Percentiles rank a stretch among this genome's conserved stretches.
phyloP scores from a whole-genome alignment of 2,329 filamentous ascomycete species.

The Sarocladium kiliense region DNA sequence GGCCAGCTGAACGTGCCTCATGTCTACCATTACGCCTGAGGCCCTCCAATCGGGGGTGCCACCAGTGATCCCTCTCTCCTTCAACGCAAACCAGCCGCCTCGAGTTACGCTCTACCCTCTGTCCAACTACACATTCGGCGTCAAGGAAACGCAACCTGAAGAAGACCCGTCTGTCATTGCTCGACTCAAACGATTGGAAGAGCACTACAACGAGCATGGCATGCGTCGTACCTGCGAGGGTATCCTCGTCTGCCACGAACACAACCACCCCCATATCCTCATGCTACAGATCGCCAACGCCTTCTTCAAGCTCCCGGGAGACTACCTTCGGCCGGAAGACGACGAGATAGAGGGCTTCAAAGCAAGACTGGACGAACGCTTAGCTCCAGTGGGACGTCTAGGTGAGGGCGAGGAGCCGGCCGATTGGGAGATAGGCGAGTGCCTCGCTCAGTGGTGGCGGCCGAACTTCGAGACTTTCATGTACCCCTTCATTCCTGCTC shows the following conservation, averaged over 20 bases:
- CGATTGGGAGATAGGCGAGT: constrained; percentile 93
- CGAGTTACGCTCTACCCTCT: constrained; percentile 91
- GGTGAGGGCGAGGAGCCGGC: constrained; percentile 78
- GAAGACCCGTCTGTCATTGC: constrained; percentile 95
- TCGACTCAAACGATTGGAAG: constrained; percentile 87
- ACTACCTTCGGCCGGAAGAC: constrained; percentile 85
- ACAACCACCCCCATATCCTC: constrained; percentile 96
- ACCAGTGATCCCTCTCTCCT: constrained; percentile 74
- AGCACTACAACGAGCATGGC: constrained; percentile 86
- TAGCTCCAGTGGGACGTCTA: constrained; percentile 84
- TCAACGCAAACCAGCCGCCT: constrained; percentile 83
- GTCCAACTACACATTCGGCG: constrained; percentile 98
- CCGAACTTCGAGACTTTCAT: constrained; percentile 99
- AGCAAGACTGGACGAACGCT: constrained; percentile 80
- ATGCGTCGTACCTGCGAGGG: constrained; percentile 98
- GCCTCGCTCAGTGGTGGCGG: constrained; percentile 95
- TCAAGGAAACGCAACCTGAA: constrained; percentile 96
- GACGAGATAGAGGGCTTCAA: constrained; percentile 97
- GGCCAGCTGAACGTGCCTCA: constrained; percentile 27
- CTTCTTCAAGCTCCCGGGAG: constrained; percentile 97
- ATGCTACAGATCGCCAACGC: constrained; percentile 99
- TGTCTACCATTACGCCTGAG: constrained; percentile 80
- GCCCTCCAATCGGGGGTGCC: constrained; percentile 73
- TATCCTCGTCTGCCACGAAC: constrained; percentile 95
- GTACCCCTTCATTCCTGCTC: constrained; percentile 96